A percentile compares a stretch with the other conserved stretches of the same genome.
Conservation (phyloP, 2,329 filamentous ascomycete genomes). For the Aspergillus bombycis region DNA sequence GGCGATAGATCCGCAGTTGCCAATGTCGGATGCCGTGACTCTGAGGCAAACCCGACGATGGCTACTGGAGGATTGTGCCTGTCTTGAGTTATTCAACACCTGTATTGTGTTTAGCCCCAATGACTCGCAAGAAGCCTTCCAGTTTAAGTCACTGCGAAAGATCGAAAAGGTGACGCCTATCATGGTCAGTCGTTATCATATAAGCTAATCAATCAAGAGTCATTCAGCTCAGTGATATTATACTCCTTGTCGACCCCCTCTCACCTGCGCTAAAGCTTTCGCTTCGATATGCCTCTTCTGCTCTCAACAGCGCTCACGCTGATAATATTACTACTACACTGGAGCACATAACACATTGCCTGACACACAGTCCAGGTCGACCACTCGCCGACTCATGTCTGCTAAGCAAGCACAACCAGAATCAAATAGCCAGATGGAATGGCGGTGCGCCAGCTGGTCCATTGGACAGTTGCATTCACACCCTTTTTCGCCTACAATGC, state of each 20-base stretch:
- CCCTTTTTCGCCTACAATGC: constrained; percentile 7
- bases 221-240: background rate
- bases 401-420: background rate
- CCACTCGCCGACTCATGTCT: background rate
- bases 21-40: background rate
- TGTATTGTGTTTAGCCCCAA: background rate
- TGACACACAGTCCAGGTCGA: background rate
- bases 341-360: background rate
- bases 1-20: background rate
- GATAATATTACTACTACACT: background rate
- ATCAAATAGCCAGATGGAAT: background rate
- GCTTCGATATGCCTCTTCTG: background rate
- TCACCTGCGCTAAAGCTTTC: background rate
- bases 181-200: too few relatives aligned
- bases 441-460: background rate
- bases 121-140: too few relatives aligned
- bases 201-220: too few relatives aligned
- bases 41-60: background rate
- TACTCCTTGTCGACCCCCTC: background rate
- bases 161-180: background rate
- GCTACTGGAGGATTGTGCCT: background rate
- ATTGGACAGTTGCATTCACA: constrained; percentile 1
- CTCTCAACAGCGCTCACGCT: background rate
- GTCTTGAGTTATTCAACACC: background rate
- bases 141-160: background rate